Evolutionary conservation across 345 rosid genomes (phyloP), one percentile per base, ranked within the genome.

Genomic region (Abelmoschus esculentus): DNA sequence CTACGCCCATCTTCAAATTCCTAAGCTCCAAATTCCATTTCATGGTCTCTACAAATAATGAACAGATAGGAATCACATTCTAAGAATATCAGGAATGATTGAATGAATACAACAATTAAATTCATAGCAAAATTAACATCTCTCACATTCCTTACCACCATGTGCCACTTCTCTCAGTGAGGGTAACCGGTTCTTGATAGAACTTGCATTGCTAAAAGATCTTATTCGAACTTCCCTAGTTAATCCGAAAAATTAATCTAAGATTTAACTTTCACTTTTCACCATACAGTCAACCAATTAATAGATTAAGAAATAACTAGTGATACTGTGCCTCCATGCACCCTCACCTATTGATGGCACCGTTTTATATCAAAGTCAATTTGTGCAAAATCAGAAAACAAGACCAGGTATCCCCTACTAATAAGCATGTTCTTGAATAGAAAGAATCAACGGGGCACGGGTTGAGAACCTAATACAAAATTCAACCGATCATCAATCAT

Each of bases 1-100:
- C 3, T 40, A 26, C 0, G 12, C 55, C 28, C 1, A 32, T 18
- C 71, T 53, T 67, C 72, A 34, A 36, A 36, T 12, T 52, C 61
- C 47, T 55, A 36, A 6, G 47, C 26, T 54, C 17, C 72, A 14
- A 3, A 22, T 69, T 19, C 63, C 14, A 56, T 13, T 36, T 40
- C 22, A 56, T 40, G 72, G 2, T 14, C 56, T 40, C 72, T 69
- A 63, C 72, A 34, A 40, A 56, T 40, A 56, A 40, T 46, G 11
- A 69, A 42, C 46, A 31, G 61, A 34, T 67, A 32, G 59, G 15
- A 32, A 34, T 67, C 60, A 50, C 50, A 29, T 17, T 53, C 10
- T 36, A 67, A 17, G 31, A 67, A 52, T 52, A 53, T 17, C 29
- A 31, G 9, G 32, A 50, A 53, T 22, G 26, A 22, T 22, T 22